These are phyloP conservation scores for Corymbia citriodora DNA, from an alignment of 441 rosid species.

Conservation along the genomic window DNA sequence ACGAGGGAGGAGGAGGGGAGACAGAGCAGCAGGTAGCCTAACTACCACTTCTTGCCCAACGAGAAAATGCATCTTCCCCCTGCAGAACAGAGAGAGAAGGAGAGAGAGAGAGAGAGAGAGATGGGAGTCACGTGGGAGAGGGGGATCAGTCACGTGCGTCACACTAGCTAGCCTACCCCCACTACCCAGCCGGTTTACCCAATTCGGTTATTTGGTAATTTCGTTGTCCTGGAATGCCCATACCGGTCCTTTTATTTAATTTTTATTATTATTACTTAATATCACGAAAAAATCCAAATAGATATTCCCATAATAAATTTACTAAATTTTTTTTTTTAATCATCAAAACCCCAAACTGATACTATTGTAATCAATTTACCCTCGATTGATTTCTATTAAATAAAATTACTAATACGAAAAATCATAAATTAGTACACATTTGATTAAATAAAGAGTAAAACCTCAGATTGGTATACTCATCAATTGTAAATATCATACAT, in stretches of 20 bases:
- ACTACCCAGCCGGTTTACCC: not conserved
- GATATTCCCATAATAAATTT: accelerated
- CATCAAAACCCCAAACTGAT: no score
- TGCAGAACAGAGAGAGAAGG: not conserved
- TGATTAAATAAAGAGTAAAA: no score
- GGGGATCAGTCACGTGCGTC: not conserved
- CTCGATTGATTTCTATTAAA: no score
- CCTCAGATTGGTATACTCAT: accelerated
- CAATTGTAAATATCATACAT: no score
- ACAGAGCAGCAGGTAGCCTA: not conserved
- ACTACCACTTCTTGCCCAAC: not conserved
- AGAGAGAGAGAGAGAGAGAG: not conserved
- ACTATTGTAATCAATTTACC: no score
- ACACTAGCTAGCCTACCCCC: not conserved
- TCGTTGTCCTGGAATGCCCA: not conserved
- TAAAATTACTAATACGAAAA: no score
- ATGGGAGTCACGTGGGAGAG: not conserved
- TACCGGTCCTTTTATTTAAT: no score
- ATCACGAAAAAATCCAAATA: no score
- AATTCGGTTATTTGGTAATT: not conserved
- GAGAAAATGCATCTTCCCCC: no score
- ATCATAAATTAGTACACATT: no score
- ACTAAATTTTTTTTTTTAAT: no score
- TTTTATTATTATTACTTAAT: no score
- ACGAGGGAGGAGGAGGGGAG: not conserved